Percentiles rank a stretch among this genome's conserved stretches.
phyloP scores from a whole-genome alignment of 192 early-diverging fungal genomes.

The Coemansia aciculifera region DNA sequence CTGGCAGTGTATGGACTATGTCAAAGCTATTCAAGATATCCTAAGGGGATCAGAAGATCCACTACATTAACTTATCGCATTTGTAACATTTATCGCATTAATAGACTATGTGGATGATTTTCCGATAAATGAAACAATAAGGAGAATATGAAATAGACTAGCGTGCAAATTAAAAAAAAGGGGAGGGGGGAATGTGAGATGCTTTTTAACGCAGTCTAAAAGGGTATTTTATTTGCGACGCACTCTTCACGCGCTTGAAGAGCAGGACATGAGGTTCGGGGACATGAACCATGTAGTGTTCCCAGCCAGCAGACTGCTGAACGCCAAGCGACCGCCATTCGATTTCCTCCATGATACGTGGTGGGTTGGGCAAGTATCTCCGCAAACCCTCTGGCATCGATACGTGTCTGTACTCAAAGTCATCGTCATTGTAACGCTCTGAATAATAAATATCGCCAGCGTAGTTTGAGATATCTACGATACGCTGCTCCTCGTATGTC shows the following conservation, averaged over 20 bases:
- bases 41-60: conserved; percentile 50
- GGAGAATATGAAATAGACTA: neutral
- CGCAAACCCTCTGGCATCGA: conserved; percentile 44
- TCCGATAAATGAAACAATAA: neutral
- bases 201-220: conserved; percentile 7
- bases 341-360: conserved; percentile 36
- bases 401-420: conserved; percentile 51
- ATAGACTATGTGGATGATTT: too few species aligned
- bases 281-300: conserved; percentile 52
- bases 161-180: neutral
- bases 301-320: conserved; percentile 52
- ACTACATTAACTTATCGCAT: conserved; percentile 18
- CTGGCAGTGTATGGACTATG: conserved; percentile 57
- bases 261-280: conserved; percentile 54
- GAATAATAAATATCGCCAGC: conserved; percentile 44
- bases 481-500: conserved; percentile 26
- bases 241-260: conserved; percentile 46
- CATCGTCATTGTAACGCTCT: conserved; percentile 50
- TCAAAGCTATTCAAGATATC: conserved; percentile 44
- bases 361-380: conserved; percentile 48
- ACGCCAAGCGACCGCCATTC: conserved; percentile 51
- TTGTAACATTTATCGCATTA: conserved; percentile 2
- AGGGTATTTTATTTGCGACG: conserved; percentile 21
- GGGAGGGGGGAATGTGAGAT: neutral
- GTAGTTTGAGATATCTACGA: conserved; percentile 32